Conservation (phyloP, 805 yeast genomes). For the Saccharomycopsis olivae region DNA sequence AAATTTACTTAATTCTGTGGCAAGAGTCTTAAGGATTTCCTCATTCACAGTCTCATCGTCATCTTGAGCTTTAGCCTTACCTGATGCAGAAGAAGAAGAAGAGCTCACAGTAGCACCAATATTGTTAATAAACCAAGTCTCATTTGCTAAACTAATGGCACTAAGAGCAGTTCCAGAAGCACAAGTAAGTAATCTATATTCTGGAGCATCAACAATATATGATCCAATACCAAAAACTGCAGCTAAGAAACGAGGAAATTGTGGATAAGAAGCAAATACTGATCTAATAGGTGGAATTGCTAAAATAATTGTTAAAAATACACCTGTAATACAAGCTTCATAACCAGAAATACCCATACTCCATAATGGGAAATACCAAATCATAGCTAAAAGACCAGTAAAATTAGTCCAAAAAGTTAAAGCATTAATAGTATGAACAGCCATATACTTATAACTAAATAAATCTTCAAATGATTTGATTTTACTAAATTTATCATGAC, state of each 20-base stretch:
- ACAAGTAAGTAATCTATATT: conserved; percentile 50
- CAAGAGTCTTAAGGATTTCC: conserved; percentile 20
- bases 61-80: conserved; percentile 2
- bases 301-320: conserved; percentile 50
- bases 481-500: conserved; percentile 17
- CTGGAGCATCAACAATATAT: conserved; percentile 58
- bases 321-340: conserved; percentile 57
- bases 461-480: conserved; percentile 9
- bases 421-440: conserved; percentile 47
- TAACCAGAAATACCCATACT: conserved; percentile 95
- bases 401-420: conserved; percentile 77
- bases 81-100: not conserved
- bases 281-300: conserved; percentile 33
- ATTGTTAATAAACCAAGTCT: conserved; percentile 33
- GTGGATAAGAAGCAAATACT: conserved; percentile 36
- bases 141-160: conserved; percentile 46
- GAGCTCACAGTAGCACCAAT: conserved; percentile 26
- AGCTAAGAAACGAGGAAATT: conserved; percentile 41
- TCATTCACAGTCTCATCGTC: too few species aligned
- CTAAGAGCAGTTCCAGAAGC: conserved; percentile 60
- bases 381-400: conserved; percentile 72
- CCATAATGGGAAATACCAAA: conserved; percentile 98
- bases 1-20: conserved; percentile 24
- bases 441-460: conserved; percentile 27
- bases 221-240: conserved; percentile 68